These are phyloP conservation scores for Hypoxylon sp. DNA, from an alignment of 2,329 filamentous ascomycete species.

Conservation along the genomic window DNA sequence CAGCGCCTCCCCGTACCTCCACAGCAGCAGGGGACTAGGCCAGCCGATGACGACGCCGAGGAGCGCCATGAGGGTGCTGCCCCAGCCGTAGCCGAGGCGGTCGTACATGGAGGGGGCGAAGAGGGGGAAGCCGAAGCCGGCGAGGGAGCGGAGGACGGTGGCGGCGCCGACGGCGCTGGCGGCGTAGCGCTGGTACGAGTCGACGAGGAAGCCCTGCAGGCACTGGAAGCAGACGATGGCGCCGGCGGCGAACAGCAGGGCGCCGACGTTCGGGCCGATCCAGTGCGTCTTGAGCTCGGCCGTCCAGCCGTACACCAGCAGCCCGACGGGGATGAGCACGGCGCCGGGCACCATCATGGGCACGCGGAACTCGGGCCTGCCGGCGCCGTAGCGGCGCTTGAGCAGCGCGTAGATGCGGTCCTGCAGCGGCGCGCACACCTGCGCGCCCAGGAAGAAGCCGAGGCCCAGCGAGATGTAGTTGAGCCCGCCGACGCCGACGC, in stretches of 20 bases:
- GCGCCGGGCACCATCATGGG: slow-evolving; percentile 58
- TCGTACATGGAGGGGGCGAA: slow-evolving; percentile 63
- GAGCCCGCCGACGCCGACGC: slow-evolving; percentile 52
- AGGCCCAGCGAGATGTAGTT: slow-evolving; percentile 55
- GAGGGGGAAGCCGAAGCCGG: slow-evolving; percentile 65
- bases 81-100: slow-evolving; percentile 61
- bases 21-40: slow-evolving; percentile 61
- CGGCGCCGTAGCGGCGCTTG: slow-evolving; percentile 56
- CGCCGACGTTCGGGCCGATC: slow-evolving; percentile 61
- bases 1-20: slow-evolving; percentile 55
- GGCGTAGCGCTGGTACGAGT: slow-evolving; percentile 61
- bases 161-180: slow-evolving; percentile 60
- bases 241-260: slow-evolving; percentile 54
- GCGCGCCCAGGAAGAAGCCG: slow-evolving; percentile 55
- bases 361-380: slow-evolving; percentile 58
- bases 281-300: slow-evolving; percentile 59
- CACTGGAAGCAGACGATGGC: slow-evolving; percentile 59
- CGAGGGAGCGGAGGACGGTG: slow-evolving; percentile 61
- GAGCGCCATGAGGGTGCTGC: slow-evolving; percentile 59
- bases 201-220: slow-evolving; percentile 61
- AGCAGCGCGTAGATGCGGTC: slow-evolving; percentile 61
- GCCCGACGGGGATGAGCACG: slow-evolving; percentile 57
- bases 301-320: slow-evolving; percentile 62
- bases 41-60: slow-evolving; percentile 65
- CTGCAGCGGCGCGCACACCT: slow-evolving; percentile 58